A percentile compares a stretch with the other conserved stretches of the same genome.
Evolutionary conservation across 1,139 yeast species (phyloP).

Genomic region (Yamadazyma siamensis): DNA sequence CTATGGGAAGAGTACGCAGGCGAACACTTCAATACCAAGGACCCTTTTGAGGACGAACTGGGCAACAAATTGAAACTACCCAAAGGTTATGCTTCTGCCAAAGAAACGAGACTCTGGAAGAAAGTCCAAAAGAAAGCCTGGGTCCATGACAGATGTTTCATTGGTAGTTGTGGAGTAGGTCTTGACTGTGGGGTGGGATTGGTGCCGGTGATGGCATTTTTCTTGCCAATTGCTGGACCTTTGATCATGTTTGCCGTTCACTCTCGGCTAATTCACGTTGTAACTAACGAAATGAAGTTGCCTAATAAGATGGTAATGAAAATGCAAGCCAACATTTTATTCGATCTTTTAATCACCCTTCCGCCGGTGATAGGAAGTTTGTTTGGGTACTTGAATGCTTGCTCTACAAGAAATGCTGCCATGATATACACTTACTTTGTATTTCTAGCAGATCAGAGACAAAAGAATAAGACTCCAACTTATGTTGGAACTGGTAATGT

Average conservation of each 20-base stretch:
- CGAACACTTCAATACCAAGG: constrained; percentile 57
- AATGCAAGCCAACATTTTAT: constrained; percentile 67
- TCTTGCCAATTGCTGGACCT: constrained; percentile 80
- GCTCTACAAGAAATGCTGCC: constrained; percentile 89
- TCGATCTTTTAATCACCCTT: constrained; percentile 70
- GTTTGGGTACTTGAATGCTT: constrained; percentile 75
- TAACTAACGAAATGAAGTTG: constrained; percentile 51
- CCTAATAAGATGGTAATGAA: constrained; percentile 61
- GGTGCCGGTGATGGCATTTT: constrained; percentile 61
- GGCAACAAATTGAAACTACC: constrained; percentile 62
- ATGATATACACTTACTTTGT: constrained; percentile 53
- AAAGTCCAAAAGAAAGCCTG: constrained; percentile 73
- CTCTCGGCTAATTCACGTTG: constrained; percentile 57
- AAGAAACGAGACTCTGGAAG: constrained; percentile 70
- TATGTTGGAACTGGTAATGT: constrained; percentile 21
- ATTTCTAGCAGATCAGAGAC: constrained; percentile 33
- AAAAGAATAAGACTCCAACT: constrained; percentile 17
- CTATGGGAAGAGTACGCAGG: constrained; percentile 65
- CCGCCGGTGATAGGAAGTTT: constrained; percentile 79
- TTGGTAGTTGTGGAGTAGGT: constrained; percentile 70
- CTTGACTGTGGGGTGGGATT: constrained; percentile 76
- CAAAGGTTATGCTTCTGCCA: constrained; percentile 47
- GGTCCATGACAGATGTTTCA: constrained; percentile 76
- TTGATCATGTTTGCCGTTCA: constrained; percentile 75
- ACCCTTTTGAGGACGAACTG: constrained; percentile 65